A percentile compares a stretch with the other conserved stretches of the same genome.
phyloP scores from a whole-genome alignment of 148 eudicot genomes.

The Diospyros lotus region DNA sequence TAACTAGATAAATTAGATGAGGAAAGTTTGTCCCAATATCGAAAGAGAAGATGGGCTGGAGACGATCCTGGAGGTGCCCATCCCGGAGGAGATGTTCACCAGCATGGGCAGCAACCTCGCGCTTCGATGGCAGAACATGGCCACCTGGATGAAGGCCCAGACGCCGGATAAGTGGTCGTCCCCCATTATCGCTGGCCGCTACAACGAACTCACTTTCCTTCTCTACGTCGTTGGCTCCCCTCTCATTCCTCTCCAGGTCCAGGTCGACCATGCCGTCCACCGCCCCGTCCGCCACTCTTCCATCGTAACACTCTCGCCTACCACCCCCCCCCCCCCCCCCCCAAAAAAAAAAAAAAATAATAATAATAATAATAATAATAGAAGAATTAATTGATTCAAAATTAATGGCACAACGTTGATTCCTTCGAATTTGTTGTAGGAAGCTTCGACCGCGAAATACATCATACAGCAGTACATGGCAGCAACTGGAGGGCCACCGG shows the following conservation, averaged over 20 bases:
- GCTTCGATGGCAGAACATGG: constrained; percentile 76
- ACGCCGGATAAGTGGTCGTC: constrained; percentile 78
- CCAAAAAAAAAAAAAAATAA: too few species aligned
- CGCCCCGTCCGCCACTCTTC: constrained; percentile 66
- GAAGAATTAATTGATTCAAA: neutral
- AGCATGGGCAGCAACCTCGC: constrained; percentile 60
- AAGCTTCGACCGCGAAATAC: constrained; percentile 94
- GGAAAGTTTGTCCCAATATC: constrained; percentile 85
- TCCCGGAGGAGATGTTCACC: constrained; percentile 90
- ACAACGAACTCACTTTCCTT: constrained; percentile 84
- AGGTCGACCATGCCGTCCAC: constrained; percentile 44
- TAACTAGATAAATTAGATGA: constrained; percentile 32
- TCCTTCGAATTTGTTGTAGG: constrained; percentile 35
- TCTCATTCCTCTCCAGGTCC: constrained; percentile 85
- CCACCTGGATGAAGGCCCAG: constrained; percentile 94
- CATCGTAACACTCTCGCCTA: constrained; percentile 46
- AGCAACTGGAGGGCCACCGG: constrained; percentile 80
- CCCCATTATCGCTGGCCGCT: constrained; percentile 58
- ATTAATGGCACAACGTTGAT: neutral
- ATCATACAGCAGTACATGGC: constrained; percentile 91
- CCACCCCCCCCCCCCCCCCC: too few species aligned
- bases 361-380: neutral
- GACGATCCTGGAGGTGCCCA: constrained; percentile 87
- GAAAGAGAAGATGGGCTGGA: constrained; percentile 83
- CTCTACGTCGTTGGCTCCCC: constrained; percentile 78